Evolutionary conservation across 2,329 filamentous ascomycete genomes (phyloP).

Genomic region (Amesomyces nigricolor): DNA sequence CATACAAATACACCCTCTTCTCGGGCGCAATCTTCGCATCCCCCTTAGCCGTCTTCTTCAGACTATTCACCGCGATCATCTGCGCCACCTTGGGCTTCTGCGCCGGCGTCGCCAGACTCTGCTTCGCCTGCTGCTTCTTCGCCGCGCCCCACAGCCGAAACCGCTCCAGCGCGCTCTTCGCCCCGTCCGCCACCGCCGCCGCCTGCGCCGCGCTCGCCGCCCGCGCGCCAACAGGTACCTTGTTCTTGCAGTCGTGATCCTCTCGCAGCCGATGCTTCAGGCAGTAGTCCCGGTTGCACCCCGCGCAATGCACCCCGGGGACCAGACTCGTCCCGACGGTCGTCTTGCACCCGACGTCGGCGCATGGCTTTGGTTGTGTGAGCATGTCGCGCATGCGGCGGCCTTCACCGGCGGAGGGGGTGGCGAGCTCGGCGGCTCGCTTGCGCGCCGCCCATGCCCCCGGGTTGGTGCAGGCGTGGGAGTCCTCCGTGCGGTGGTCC

Average conservation of each 20-base stretch:
- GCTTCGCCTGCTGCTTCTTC: conserved; percentile 49
- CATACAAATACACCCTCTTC: conserved; percentile 83
- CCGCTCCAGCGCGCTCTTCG: conserved; percentile 67
- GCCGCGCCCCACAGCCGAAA: conserved; percentile 74
- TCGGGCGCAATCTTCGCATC: conserved; percentile 74
- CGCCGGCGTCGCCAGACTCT: conserved; percentile 57
- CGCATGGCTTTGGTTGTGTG: conserved; percentile 59
- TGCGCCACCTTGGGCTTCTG: conserved; percentile 58
- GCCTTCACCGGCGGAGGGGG: conserved; percentile 49
- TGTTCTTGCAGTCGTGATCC: conserved; percentile 78
- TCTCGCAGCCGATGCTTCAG: conserved; percentile 70
- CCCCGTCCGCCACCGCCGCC: conserved; percentile 55
- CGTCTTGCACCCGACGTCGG: conserved; percentile 61
- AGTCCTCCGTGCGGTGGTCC: conserved; percentile 81
- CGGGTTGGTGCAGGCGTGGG: conserved; percentile 62
- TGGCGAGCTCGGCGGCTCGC: conserved; percentile 49
- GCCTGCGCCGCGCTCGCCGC: conserved; percentile 33
- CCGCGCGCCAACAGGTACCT: conserved; percentile 53
- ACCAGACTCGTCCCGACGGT: conserved; percentile 62
- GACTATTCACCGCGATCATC: conserved; percentile 62
- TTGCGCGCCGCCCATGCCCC: conserved; percentile 58
- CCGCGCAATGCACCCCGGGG: conserved; percentile 64
- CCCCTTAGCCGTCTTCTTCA: conserved; percentile 87
- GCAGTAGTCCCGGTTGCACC: conserved; percentile 70
- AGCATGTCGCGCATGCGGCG: conserved; percentile 50